Evolutionary conservation across 331 rosid species (phyloP).

Genomic region (Rhamnella rubrinervis): DNA sequence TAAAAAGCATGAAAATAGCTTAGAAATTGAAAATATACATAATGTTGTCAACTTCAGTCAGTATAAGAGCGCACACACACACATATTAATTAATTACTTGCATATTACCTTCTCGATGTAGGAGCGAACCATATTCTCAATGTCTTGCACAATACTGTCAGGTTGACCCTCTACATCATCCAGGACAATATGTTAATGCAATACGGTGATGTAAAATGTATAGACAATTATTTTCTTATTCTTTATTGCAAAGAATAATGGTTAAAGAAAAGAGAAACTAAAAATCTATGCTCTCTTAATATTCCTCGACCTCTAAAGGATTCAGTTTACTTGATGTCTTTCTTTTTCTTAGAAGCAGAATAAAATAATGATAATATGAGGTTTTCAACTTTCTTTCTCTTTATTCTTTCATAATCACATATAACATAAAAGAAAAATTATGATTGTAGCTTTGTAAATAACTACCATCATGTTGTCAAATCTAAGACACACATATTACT

Average conservation of each 20-base stretch:
- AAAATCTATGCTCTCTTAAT: no score
- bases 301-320: neutral
- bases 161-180: constrained; percentile 84
- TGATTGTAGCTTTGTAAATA: no score
- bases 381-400: no score
- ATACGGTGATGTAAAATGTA: constrained; percentile 7
- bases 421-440: neutral
- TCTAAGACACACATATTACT: constrained; percentile 31
- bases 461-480: neutral
- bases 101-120: constrained; percentile 82
- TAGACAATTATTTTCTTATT: neutral
- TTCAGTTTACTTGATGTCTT: neutral
- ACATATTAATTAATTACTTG: neutral
- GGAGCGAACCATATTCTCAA: constrained; percentile 93
- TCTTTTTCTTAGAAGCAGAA: no score
- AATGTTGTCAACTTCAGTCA: neutral
- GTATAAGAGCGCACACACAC: neutral
- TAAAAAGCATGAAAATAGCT: neutral
- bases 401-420: neutral
- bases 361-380: no score
- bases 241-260: constrained; percentile 1
- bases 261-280: constrained; percentile 8
- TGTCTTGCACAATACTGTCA: constrained; percentile 82
- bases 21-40: neutral
- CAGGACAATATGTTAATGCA: constrained; percentile 29